phyloP scores from a whole-genome alignment of 345 rosid species.

The Acer yangbiense region DNA sequence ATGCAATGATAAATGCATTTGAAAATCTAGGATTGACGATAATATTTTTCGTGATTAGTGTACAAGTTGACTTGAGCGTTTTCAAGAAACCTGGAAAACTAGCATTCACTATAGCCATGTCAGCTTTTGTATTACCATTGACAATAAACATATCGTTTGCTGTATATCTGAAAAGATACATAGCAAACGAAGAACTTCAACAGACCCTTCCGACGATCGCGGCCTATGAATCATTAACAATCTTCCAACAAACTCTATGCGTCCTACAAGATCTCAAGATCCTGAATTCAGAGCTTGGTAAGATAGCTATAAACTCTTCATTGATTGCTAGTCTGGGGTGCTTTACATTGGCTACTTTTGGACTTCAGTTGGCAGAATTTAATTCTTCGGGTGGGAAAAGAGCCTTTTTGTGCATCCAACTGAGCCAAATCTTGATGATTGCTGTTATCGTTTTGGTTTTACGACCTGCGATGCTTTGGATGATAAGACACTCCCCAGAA shows the following conservation, averaged over 20 bases:
- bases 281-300: slow-evolving; percentile 47
- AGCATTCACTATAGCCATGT: slow-evolving; percentile 37
- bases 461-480: slow-evolving; percentile 44
- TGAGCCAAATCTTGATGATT: background rate
- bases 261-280: slow-evolving; percentile 41
- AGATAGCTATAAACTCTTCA: slow-evolving; percentile 46
- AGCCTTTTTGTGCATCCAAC: background rate
- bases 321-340: slow-evolving; percentile 32
- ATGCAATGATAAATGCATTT: slow-evolving; percentile 26
- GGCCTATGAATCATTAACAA: slow-evolving; percentile 28
- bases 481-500: slow-evolving; percentile 42
- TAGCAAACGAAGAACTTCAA: slow-evolving; percentile 11
- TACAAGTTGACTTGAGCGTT: slow-evolving; percentile 35
- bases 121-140: slow-evolving; percentile 33
- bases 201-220: slow-evolving; percentile 17
- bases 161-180: slow-evolving; percentile 12
- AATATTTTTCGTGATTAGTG: slow-evolving; percentile 34
- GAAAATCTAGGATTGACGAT: slow-evolving; percentile 38
- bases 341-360: background rate
- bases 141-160: background rate
- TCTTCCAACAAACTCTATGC: slow-evolving; percentile 37
- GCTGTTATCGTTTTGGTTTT: background rate
- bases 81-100: slow-evolving; percentile 39
- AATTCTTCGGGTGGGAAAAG: background rate
- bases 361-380: slow-evolving; percentile 1